Conservation (phyloP, 345 rosid genomes). For the Ceriops zippeliana region DNA sequence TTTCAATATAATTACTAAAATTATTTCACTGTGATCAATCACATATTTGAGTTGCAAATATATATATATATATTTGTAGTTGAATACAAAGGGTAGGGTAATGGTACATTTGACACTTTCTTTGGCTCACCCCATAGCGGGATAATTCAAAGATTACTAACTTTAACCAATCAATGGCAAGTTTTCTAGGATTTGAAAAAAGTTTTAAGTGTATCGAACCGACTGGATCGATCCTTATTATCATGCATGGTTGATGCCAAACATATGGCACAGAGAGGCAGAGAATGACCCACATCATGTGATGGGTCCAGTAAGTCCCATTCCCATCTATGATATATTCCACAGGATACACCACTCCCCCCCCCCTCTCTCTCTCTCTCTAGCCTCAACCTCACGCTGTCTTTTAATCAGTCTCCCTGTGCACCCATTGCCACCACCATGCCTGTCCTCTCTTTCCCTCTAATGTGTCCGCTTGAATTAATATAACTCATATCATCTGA, state of each 20-base stretch:
- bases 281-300: constrained; percentile 23
- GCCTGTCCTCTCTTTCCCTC: constrained; percentile 17
- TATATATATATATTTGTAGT: too few species aligned
- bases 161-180: constrained; percentile 3
- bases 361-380: constrained; percentile 19
- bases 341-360: constrained; percentile 27
- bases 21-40: too few species aligned
- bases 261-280: constrained; percentile 13
- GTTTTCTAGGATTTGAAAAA: too few species aligned
- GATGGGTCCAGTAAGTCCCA: constrained; percentile 43
- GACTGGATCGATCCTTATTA: too few species aligned
- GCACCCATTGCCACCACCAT: constrained; percentile 31
- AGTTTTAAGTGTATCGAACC: too few species aligned
- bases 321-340: constrained; percentile 32
- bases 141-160: not conserved
- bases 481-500: constrained; percentile 21
- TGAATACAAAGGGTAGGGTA: too few species aligned
- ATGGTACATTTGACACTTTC: too few species aligned
- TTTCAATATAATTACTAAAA: too few species aligned
- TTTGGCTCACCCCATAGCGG: too few species aligned
- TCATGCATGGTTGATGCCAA: too few species aligned
- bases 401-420: constrained; percentile 18
- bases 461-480: constrained; percentile 23
- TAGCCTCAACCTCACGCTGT: constrained; percentile 32
- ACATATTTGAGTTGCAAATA: too few species aligned